Evolutionary conservation across 2,329 filamentous ascomycete species (phyloP), one percentile per base, ranked within the genome.

Genomic region (Pseudogymnoascus pannorum): DNA sequence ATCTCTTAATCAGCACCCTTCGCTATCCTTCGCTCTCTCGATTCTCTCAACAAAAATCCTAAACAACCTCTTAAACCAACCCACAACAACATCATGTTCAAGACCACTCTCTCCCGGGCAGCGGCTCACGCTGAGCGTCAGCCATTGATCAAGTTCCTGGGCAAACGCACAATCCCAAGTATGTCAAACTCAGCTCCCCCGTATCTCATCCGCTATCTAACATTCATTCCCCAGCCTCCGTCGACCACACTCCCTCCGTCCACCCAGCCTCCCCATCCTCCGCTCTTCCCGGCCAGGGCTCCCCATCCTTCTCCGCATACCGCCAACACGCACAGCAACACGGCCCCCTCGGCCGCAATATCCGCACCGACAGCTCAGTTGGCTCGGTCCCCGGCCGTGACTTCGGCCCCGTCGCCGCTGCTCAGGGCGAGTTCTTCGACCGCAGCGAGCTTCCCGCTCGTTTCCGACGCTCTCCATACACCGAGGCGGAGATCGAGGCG

Each of bases 401-500:
- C 36, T 81, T 97, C 9, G 92, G 93, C 54, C 77, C 89, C 11
- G 80, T 97, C 64, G 73, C 82, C 67, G 82, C 92, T 36, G 81
- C 82, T 63, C 76, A 85, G 70, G 93, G 93, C 68, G 79, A 91
- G 74, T 91, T 82, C 75, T 97, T 96, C 73, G 94, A 97, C 75
- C 86, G 92, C 68, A 89, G 85, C 68, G 89, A 99, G 77, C 86
- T 99, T 22, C 93, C 94, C 16, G 74, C 80, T 65, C 85, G 93
- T 69, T 99, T 97, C 83, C 85, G 87, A 71, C 84, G 91, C 66
- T 78, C 84, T 57, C 82, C 85, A 11, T 89, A 92, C 77, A 87
- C 84, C 36, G 76, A 87, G 68, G 86, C 87, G 44, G 94, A 99
- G 83, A 99, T 99, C 64, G 94, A 97, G 75, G 92, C 92, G 20